Evolutionary conservation across 768 basidiomycete species (phyloP).

Genomic region (Pleurotus platypus): DNA sequence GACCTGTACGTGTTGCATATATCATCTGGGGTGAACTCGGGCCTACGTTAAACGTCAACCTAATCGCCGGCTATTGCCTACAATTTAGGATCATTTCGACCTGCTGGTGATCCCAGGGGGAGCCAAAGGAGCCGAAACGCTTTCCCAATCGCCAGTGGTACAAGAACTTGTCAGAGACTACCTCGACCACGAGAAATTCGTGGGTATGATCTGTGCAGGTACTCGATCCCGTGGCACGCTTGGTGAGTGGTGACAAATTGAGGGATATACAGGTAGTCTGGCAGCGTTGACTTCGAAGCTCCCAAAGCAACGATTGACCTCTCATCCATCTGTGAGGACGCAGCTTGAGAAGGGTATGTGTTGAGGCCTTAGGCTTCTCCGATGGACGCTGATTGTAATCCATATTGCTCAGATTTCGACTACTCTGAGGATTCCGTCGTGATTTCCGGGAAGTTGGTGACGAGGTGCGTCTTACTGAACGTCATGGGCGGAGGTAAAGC

Average conservation of each 20-base stretch:
- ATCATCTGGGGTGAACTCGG: too few species aligned
- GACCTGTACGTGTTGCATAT: conserved; percentile 38
- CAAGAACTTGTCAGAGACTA: conserved; percentile 62
- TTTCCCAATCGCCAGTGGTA: conserved; percentile 55
- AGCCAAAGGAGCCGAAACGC: conserved; percentile 71
- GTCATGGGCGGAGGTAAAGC: not conserved
- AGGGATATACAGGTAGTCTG: conserved; percentile 50
- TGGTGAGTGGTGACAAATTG: not conserved
- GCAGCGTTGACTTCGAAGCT: conserved; percentile 62
- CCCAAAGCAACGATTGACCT: conserved; percentile 64
- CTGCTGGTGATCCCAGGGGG: conserved; percentile 76
- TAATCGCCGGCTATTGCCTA: not conserved
- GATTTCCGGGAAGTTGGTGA: conserved; percentile 66
- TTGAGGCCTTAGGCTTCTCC: not conserved
- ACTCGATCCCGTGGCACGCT: not conserved
- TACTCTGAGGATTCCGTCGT: conserved; percentile 76
- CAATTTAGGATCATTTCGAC: conserved; percentile 57
- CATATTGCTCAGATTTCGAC: conserved; percentile 50
- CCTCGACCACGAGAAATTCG: conserved; percentile 48
- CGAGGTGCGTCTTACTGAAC: conserved; percentile 47
- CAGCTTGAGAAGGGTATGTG: conserved; percentile 52
- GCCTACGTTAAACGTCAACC: too few species aligned
- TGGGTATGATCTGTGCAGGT: conserved; percentile 89
- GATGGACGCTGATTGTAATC: too few species aligned
- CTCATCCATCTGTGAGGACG: conserved; percentile 68